Conservation (phyloP, 2,329 filamentous ascomycete species). For the Diaporthe humulicola region DNA sequence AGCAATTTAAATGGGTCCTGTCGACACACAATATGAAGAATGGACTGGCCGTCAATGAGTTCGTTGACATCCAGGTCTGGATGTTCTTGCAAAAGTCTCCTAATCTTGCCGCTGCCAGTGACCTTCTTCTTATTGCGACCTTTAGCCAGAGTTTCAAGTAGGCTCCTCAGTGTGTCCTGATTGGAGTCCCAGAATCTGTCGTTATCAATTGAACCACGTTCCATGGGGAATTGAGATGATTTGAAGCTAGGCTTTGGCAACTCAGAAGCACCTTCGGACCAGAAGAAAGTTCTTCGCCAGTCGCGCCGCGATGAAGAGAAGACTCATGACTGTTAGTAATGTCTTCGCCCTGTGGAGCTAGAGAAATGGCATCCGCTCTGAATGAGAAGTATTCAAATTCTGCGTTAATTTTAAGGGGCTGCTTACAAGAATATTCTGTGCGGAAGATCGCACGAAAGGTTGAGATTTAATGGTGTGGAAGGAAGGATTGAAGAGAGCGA, state of each 20-base stretch:
- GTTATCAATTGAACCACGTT: no score
- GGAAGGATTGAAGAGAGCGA: neutral
- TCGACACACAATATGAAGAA: neutral
- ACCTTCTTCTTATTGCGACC: neutral
- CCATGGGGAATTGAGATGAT: neutral
- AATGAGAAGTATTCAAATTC: no score
- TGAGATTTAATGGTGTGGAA: neutral
- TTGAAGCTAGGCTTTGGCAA: no score
- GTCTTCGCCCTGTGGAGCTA: neutral
- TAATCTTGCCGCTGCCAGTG: neutral
- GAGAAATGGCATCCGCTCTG: neutral
- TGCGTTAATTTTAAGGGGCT: neutral
- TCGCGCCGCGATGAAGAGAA: neutral
- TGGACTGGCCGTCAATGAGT: neutral
- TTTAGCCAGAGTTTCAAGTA: neutral
- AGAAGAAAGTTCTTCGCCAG: neutral
- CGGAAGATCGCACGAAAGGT: neutral
- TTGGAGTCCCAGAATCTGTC: neutral
- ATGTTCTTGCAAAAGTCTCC: neutral
- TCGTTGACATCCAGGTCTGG: neutral
- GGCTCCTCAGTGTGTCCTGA: neutral
- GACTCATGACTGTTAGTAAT: neutral
- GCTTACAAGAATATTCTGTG: neutral
- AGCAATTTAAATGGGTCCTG: neutral
- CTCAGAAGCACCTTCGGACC: neutral